Conservation (phyloP, 805 yeast genomes). For the Nakazawaea peltata region DNA sequence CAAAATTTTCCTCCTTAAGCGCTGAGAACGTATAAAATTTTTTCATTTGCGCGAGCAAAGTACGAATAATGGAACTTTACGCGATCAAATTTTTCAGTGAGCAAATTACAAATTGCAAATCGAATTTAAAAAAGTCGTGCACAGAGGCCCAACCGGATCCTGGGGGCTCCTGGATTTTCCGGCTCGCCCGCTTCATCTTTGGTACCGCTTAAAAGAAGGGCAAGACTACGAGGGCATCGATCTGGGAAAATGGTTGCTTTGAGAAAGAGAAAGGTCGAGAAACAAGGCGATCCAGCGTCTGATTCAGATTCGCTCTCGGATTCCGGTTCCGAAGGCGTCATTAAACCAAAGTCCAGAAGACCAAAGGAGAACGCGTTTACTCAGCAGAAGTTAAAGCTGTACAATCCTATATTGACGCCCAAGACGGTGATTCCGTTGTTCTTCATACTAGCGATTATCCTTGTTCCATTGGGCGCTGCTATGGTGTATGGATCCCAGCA, state of each 20-base stretch:
- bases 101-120: no score
- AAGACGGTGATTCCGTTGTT: constrained; percentile 84
- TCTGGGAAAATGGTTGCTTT: constrained; percentile 4
- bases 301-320: constrained; percentile 39
- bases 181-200: no score
- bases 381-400: constrained; percentile 46
- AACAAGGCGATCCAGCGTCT: constrained; percentile 8
- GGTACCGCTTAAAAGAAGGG: no score
- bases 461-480: constrained; percentile 89
- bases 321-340: constrained; percentile 27
- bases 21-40: no score
- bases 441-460: constrained; percentile 63
- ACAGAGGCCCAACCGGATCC: no score
- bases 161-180: no score
- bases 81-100: no score
- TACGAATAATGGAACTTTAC: no score
- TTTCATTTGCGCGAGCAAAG: neutral
- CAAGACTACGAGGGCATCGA: neutral
- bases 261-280: constrained; percentile 7
- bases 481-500: constrained; percentile 65
- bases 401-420: constrained; percentile 83
- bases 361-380: constrained; percentile 57
- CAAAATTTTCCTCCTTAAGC: no score
- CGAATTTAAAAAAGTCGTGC: no score
- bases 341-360: constrained; percentile 43